Evolutionary conservation across 176 grass and related monocot genomes (phyloP).

Genomic region (Saccharum spontaneum): DNA sequence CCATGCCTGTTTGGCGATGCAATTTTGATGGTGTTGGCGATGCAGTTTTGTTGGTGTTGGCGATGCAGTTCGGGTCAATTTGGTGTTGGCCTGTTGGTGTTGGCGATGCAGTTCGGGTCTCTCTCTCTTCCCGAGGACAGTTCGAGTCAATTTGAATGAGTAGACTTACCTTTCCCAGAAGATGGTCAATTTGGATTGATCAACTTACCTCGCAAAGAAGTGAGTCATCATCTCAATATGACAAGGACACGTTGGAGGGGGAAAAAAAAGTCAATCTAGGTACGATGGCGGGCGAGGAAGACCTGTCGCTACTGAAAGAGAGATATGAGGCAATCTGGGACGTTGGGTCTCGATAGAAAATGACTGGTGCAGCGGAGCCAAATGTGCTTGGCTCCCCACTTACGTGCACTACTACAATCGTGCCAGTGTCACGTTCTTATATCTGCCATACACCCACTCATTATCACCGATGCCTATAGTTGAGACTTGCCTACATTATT

Average conservation of each 20-base stretch:
- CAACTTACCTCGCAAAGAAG: neutral
- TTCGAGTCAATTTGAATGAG: neutral
- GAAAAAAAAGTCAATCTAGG: neutral
- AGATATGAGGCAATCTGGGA: neutral
- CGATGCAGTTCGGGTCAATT: neutral
- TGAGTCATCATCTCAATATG: too few relatives aligned
- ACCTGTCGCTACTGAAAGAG: neutral
- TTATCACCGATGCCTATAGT: neutral
- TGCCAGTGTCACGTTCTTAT: neutral
- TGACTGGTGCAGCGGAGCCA: neutral
- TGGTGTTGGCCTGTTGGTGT: too few relatives aligned
- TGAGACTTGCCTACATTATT: neutral
- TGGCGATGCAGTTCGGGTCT: neutral
- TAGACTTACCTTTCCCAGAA: neutral
- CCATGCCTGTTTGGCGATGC: neutral
- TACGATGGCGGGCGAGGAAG: neutral
- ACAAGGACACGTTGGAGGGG: neutral
- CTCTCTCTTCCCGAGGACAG: too few relatives aligned
- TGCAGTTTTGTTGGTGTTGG: too few relatives aligned
- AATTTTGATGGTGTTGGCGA: neutral
- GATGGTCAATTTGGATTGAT: slow-evolving; percentile 15
- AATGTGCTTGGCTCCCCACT: neutral
- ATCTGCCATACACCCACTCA: neutral
- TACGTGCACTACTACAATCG: neutral
- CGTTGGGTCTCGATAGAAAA: neutral